Percentiles rank a stretch among this genome's conserved stretches.
These are phyloP conservation scores for Mycena floridula DNA, from an alignment of 768 basidiomycete genomes.

Conservation along the genomic window DNA sequence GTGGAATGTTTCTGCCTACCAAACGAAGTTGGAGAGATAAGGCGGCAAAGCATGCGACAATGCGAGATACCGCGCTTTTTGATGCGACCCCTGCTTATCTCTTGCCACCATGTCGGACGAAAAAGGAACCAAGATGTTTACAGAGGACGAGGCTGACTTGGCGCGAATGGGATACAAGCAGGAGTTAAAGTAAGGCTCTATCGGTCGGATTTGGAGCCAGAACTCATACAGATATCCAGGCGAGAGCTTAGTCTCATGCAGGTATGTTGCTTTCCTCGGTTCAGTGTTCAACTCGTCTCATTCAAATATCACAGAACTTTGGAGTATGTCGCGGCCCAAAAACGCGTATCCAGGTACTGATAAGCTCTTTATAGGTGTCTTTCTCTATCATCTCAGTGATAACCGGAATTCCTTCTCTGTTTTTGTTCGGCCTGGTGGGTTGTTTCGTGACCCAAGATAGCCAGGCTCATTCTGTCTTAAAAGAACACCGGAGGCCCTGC, in stretches of 20 bases:
- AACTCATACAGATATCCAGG: conserved; percentile 21
- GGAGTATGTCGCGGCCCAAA: conserved; percentile 32
- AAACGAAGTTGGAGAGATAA: no score
- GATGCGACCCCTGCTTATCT: no score
- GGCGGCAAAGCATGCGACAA: no score
- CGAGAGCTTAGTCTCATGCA: conserved; percentile 60
- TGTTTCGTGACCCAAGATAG: not conserved
- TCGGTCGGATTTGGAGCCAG: not conserved
- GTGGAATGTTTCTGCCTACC: no score
- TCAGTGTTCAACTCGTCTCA: not conserved
- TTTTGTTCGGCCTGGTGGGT: conserved; percentile 61
- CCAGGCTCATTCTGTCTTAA: not conserved
- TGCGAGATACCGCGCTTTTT: no score
- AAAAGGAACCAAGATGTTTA: not conserved
- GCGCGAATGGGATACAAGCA: conserved; percentile 72
- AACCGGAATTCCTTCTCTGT: conserved; percentile 66
- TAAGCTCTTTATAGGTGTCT: conserved; percentile 33
- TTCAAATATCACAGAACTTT: conserved; percentile 46
- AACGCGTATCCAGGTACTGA: conserved; percentile 1
- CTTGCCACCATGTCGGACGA: conserved; percentile 7
- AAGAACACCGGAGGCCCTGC: conserved; percentile 72
- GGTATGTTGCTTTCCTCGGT: conserved; percentile 25
- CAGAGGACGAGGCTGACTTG: conserved; percentile 52
- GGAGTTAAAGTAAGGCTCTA: conserved; percentile 46
- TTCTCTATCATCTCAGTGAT: conserved; percentile 76